Evolutionary conservation across 2,329 filamentous ascomycete genomes (phyloP), one percentile per base, ranked within the genome.

Genomic region (Exophiala bonariae): DNA sequence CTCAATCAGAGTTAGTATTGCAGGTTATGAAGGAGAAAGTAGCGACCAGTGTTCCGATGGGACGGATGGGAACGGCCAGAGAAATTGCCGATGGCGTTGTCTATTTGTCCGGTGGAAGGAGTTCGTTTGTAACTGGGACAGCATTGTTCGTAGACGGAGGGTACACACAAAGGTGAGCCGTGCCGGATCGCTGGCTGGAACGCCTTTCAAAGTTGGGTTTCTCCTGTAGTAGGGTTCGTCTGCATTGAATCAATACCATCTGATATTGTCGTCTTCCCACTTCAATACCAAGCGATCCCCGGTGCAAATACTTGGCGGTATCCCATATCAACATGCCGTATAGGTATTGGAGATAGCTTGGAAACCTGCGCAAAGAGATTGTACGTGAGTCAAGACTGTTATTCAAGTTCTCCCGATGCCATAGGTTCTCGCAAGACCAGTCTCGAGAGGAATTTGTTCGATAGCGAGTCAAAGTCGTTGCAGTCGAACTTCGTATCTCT

Each of bases 381-480:
- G n/a, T n/a, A n/a, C n/a, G n/a, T n/a, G n/a, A n/a, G 42, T 55
- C 35, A 51, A 32, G 43, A 43, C 44, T 51, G 48, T 45, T 40
- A 36, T 37, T 19, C 18, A 31, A 31, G 20, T 30, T 28, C 4
- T 40, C 46, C n/a, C n/a, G n/a, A 31, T 52, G 26, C 26, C 20
- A 22, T 32, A 18, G 28, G 26, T 47, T 7, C 88, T 61, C 92
- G 89, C 69, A 96, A 96, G 67, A 96, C 91, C 63, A 97, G 82
- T 73, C 95, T 95, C 30, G 91, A 95, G 59, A 96, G 75, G 76
- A 97, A 96, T 77, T 96, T 97, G 78, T 96, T 96, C 43, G 91
- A 95, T 65, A 97, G 73, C 51, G 85, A 93, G 75, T 97, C 92
- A 66, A 96, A 97, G 74, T 97, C 89, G 61, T 86, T 82, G 60